Percentiles rank a stretch among this genome's conserved stretches.
phyloP scores from a whole-genome alignment of 2,329 filamentous ascomycete species.

The Colletotrichum liaoningense region DNA sequence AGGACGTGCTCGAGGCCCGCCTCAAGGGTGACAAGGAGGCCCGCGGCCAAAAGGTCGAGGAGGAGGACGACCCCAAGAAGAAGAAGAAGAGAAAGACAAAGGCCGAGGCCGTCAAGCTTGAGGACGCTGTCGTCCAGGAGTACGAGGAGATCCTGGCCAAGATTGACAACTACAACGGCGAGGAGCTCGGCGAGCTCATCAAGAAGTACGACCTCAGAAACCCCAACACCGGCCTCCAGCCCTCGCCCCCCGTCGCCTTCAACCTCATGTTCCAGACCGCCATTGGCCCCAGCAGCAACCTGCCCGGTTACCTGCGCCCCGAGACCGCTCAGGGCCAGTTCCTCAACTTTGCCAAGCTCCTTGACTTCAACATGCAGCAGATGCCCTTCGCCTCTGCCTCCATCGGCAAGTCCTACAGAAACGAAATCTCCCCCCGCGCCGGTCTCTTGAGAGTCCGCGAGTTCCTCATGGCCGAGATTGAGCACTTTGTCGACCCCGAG shows the following conservation, averaged over 20 bases:
- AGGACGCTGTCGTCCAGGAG: conserved; percentile 86
- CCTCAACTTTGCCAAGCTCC: conserved; percentile 94
- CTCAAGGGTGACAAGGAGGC: conserved; percentile 94
- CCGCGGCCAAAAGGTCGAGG: conserved; percentile 82
- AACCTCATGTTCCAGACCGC: conserved; percentile 99
- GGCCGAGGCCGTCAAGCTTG: conserved; percentile 83
- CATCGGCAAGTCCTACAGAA: conserved; percentile 97
- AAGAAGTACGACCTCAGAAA: conserved; percentile 92
- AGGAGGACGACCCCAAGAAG: conserved; percentile 77
- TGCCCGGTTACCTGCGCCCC: conserved; percentile 86
- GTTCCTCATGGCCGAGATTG: conserved; percentile 98
- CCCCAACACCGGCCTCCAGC: conserved; percentile 80
- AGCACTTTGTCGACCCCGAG: conserved; percentile 96
- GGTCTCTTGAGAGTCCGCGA: conserved; percentile 95
- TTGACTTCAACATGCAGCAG: conserved; percentile 93
- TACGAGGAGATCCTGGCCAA: conserved; percentile 91
- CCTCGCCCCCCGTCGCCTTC: conserved; percentile 87
- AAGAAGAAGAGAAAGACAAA: conserved; percentile 89
- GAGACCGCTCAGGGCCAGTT: conserved; percentile 99
- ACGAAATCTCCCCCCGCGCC: conserved; percentile 94
- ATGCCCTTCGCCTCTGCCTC: conserved; percentile 98
- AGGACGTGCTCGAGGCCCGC: conserved; percentile 89
- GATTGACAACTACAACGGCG: conserved; percentile 95
- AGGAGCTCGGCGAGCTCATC: conserved; percentile 88
- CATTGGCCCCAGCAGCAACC: conserved; percentile 91